A percentile compares a stretch with the other conserved stretches of the same genome.
Evolutionary conservation across 1,139 yeast species (phyloP).

Genomic region (Candida tropicalis): DNA sequence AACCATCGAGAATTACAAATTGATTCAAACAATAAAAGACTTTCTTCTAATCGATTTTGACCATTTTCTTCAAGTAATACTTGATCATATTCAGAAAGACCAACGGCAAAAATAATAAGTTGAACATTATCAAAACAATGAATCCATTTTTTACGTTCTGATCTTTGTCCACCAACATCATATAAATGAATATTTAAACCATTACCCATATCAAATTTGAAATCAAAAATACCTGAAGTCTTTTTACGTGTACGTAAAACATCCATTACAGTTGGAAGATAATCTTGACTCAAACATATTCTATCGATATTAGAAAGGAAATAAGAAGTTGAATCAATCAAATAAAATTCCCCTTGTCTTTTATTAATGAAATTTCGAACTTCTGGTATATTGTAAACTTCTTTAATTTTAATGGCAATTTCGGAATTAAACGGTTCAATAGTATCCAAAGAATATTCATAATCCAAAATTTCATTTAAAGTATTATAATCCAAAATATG

Average conservation of each 20-base stretch:
- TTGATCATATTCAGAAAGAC: slow-evolving; percentile 89
- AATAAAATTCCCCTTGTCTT: slow-evolving; percentile 74
- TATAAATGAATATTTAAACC: slow-evolving; percentile 76
- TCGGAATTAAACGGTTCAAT: slow-evolving; percentile 46
- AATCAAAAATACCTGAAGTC: slow-evolving; percentile 90
- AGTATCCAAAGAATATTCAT: slow-evolving; percentile 52
- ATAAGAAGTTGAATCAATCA: slow-evolving; percentile 86
- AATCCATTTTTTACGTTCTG: slow-evolving; percentile 94
- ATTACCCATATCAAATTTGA: slow-evolving; percentile 74
- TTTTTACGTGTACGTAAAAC: slow-evolving; percentile 86
- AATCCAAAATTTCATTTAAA: slow-evolving; percentile 48
- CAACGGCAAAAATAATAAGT: slow-evolving; percentile 84
- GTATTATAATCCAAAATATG: slow-evolving; percentile 40
- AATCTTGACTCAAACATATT: slow-evolving; percentile 54
- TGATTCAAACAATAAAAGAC: slow-evolving; percentile 81
- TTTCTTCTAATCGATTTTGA: slow-evolving; percentile 85
- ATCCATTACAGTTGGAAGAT: slow-evolving; percentile 75
- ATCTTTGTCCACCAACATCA: slow-evolving; percentile 94
- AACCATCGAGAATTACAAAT: slow-evolving; percentile 96
- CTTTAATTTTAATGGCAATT: slow-evolving; percentile 47
- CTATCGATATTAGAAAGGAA: slow-evolving; percentile 71
- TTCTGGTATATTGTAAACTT: slow-evolving; percentile 57
- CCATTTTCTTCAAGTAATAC: slow-evolving; percentile 75
- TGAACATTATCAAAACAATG: slow-evolving; percentile 95
- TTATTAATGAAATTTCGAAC: slow-evolving; percentile 60